Conservation (phyloP, 805 yeast species). For the Lipomyces japonicus region DNA sequence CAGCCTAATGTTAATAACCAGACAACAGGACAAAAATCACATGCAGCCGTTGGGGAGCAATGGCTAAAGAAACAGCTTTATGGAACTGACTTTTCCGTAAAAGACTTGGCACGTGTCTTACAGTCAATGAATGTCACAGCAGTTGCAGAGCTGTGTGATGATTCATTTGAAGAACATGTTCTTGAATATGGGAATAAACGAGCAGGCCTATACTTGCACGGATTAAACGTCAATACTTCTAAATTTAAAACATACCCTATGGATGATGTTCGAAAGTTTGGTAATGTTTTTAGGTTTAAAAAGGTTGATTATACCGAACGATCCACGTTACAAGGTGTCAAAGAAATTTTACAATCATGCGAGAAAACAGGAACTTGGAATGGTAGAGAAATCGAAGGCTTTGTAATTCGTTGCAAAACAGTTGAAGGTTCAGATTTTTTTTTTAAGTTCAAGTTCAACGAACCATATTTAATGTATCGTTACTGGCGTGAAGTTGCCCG, state of each 20-base stretch:
- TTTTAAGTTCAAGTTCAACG: conserved; percentile 92
- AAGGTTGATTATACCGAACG: conserved; percentile 48
- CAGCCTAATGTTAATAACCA: too few relatives aligned
- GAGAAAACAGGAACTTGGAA: conserved; percentile 67
- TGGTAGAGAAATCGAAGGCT: conserved; percentile 81
- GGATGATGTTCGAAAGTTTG: conserved; percentile 57
- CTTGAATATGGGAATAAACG: conserved; percentile 60
- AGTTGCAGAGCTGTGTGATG: conserved; percentile 91
- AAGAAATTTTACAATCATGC: conserved; percentile 52
- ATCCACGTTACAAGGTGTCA: conserved; percentile 43
- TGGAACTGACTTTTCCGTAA: conserved; percentile 39
- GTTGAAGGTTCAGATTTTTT: conserved; percentile 48
- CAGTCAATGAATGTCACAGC: conserved; percentile 63
- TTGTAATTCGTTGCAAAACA: conserved; percentile 69
- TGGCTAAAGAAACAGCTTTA: conserved; percentile 55
- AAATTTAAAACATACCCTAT: conserved; percentile 64
- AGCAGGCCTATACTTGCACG: conserved; percentile 88
- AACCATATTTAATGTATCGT: conserved; percentile 88
- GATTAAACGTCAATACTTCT: conserved; percentile 67
- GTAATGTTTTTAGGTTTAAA: conserved; percentile 62
- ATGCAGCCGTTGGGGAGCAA: conserved; percentile 67
- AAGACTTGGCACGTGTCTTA: conserved; percentile 55
- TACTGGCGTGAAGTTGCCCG: conserved; percentile 86
- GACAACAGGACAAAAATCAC: conserved; percentile 75
- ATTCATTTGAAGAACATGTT: conserved; percentile 88